Evolutionary conservation across 331 rosid species (phyloP).

Genomic region (Arachis monticola): DNA sequence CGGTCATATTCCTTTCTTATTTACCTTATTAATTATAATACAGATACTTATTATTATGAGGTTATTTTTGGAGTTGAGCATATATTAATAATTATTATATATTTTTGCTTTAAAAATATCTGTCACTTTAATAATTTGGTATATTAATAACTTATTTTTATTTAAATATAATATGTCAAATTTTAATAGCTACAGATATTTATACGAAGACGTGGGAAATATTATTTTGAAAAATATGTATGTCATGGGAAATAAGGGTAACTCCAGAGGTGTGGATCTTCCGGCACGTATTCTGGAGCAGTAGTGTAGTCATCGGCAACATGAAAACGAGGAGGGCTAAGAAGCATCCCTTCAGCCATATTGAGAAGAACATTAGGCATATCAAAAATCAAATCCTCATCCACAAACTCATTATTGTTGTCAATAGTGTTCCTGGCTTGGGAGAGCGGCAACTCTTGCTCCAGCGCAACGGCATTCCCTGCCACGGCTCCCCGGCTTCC

Average conservation of each 20-base stretch:
- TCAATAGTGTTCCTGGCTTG: background rate
- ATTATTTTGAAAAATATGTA: no score
- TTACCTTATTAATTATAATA: background rate
- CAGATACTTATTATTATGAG: no score
- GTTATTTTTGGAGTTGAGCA: background rate
- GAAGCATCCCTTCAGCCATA: constrained; percentile 95
- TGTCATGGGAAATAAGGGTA: constrained; percentile 44
- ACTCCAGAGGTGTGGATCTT: constrained; percentile 71
- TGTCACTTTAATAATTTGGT: no score
- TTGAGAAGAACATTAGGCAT: constrained; percentile 79
- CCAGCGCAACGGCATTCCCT: constrained; percentile 10
- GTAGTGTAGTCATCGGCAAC: constrained; percentile 38
- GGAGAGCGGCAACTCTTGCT: background rate
- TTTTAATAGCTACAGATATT: no score
- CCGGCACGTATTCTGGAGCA: constrained; percentile 35
- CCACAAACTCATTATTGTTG: constrained; percentile 54
- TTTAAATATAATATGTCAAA: no score
- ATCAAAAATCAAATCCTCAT: constrained; percentile 86
- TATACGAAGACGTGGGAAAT: no score
- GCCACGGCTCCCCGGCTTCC: background rate
- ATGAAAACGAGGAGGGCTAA: constrained; percentile 87
- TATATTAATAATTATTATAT: background rate
- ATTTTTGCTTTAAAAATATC: background rate
- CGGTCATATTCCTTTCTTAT: constrained; percentile 19
- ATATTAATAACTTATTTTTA: no score